Percentiles rank a stretch among this genome's conserved stretches.
Conservation (phyloP, 2,329 filamentous ascomycete species). For the Chlorencoelia australis region DNA sequence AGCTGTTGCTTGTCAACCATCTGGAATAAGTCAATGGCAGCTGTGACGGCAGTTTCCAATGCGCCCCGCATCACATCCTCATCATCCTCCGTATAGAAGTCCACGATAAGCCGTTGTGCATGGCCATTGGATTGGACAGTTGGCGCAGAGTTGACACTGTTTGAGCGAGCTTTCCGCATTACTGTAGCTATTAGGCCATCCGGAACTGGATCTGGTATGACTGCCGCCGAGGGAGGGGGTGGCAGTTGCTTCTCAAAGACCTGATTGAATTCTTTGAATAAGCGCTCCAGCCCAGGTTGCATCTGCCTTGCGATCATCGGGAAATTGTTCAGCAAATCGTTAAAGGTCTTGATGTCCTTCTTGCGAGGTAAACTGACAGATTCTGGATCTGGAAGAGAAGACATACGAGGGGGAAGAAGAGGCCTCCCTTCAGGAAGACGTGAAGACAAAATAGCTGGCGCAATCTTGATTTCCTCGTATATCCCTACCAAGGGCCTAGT, state of each 20-base stretch:
- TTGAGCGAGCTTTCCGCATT: constrained; percentile 45
- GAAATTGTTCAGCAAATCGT: constrained; percentile 81
- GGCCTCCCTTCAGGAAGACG: constrained; percentile 28
- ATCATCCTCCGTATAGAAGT: constrained; percentile 75
- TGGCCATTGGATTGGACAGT: constrained; percentile 29
- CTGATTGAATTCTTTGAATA: constrained; percentile 81
- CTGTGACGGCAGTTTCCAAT: constrained; percentile 82
- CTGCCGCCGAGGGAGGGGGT: constrained; percentile 53
- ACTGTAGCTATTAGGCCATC: constrained; percentile 46
- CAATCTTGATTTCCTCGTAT: constrained; percentile 66
- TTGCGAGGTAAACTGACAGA: constrained; percentile 47
- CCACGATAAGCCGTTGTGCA: constrained; percentile 30
- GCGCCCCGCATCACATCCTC: constrained; percentile 84
- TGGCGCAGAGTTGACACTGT: constrained; percentile 31
- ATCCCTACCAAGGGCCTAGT: constrained; percentile 77
- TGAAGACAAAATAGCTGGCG: constrained; percentile 50
- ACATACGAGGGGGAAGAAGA: constrained; percentile 12
- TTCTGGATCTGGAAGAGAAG: constrained; percentile 11
- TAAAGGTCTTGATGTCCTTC: constrained; percentile 86
- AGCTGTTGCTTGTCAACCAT: constrained; percentile 92
- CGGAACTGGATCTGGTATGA: constrained; percentile 48
- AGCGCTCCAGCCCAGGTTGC: constrained; percentile 78
- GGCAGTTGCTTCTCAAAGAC: constrained; percentile 80
- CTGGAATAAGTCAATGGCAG: constrained; percentile 92
- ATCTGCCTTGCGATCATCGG: constrained; percentile 95